These are phyloP conservation scores for Fagopyrum esculentum DNA, from an alignment of 148 eudicot species.

Conservation along the genomic window DNA sequence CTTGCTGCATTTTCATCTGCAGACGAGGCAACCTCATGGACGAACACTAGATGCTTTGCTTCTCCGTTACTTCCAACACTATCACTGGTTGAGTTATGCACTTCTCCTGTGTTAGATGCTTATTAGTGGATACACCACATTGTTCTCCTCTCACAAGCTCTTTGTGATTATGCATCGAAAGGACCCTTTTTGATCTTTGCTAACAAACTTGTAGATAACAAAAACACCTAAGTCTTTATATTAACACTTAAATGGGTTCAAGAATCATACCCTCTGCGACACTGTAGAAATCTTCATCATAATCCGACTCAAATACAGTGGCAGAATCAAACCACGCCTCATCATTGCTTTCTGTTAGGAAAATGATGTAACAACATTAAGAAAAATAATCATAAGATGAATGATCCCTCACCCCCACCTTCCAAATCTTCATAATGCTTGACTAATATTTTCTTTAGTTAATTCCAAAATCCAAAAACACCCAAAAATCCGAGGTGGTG, in stretches of 20 bases:
- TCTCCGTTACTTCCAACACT: constrained; percentile 41
- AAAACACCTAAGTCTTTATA: background rate
- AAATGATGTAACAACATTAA: constrained; percentile 4
- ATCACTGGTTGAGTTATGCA: constrained; percentile 33
- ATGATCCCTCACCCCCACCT: too few species aligned
- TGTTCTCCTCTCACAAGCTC: background rate
- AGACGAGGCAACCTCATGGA: constrained; percentile 57
- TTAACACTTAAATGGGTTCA: background rate
- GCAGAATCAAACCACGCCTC: constrained; percentile 90
- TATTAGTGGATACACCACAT: background rate
- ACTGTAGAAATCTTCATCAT: constrained; percentile 87
- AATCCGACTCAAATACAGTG: constrained; percentile 70
- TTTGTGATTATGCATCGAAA: too few species aligned
- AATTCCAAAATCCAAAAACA: background rate
- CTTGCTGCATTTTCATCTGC: constrained; percentile 44
- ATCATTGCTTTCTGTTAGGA: constrained; percentile 51
- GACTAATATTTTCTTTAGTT: background rate
- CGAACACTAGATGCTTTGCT: constrained; percentile 38
- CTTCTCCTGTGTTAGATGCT: background rate
- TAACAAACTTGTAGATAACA: background rate
- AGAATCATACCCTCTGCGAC: constrained; percentile 57
- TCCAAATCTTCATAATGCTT: background rate
- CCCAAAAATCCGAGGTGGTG: background rate
- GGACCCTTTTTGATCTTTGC: background rate
- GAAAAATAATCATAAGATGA: constrained; percentile 2